These are phyloP conservation scores for Stagonosporopsis rhizophila DNA, from an alignment of 2,329 filamentous ascomycete genomes.

Conservation along the genomic window DNA sequence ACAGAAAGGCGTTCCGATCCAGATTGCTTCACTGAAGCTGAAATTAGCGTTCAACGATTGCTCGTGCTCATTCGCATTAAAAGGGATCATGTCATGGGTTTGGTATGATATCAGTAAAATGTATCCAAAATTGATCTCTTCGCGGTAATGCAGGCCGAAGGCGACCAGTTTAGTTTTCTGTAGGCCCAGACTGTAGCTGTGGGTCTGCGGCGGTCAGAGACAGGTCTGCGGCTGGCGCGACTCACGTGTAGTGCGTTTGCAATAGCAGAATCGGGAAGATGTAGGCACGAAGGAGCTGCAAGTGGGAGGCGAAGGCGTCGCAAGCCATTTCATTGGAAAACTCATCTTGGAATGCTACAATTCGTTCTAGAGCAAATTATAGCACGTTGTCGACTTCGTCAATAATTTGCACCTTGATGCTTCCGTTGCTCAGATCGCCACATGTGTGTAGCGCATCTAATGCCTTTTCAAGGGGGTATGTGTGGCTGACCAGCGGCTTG, in stretches of 20 bases:
- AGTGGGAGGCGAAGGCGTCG: background rate
- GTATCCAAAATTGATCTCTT: background rate
- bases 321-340: background rate
- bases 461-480: constrained; percentile 67
- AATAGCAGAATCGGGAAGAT: background rate
- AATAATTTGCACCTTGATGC: constrained; percentile 68
- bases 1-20: background rate
- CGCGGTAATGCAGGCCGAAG: background rate
- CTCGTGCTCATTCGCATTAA: too few species aligned
- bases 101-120: background rate
- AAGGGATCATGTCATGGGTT: background rate
- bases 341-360: background rate
- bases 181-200: background rate
- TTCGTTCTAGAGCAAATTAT: constrained; percentile 5
- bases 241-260: background rate
- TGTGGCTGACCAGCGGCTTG: constrained; percentile 68
- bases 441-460: constrained; percentile 64
- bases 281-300: background rate
- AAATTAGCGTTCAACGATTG: background rate
- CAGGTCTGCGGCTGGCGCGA: background rate
- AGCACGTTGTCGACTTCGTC: constrained; percentile 51
- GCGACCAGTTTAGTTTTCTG: background rate
- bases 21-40: background rate
- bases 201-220: background rate
- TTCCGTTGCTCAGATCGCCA: constrained; percentile 60